phyloP scores from a whole-genome alignment of 768 basidiomycete genomes.

The Phanerodontia chrysosporium region DNA sequence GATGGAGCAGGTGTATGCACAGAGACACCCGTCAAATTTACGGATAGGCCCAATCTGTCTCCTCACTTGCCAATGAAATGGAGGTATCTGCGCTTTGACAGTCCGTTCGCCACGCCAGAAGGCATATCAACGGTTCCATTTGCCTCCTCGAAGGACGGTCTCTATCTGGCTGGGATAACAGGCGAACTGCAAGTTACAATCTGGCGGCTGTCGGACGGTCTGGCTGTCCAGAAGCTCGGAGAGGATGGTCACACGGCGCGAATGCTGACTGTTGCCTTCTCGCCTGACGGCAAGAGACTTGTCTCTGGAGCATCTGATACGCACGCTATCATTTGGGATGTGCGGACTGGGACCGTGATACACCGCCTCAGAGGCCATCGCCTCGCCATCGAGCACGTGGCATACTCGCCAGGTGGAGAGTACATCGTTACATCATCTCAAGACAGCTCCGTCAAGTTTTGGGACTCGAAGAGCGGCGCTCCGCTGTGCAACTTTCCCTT shows the following conservation, averaged over 20 bases:
- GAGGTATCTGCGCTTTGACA: too few relatives aligned
- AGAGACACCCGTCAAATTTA: too few relatives aligned
- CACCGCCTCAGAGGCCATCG: conserved; percentile 7
- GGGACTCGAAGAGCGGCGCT: conserved; percentile 16
- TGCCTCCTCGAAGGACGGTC: conserved; percentile 18
- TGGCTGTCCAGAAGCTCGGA: background rate
- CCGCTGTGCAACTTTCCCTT: background rate
- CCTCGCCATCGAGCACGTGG: conserved; percentile 13
- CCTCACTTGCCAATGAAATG: too few relatives aligned
- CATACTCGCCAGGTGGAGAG: conserved; percentile 21
- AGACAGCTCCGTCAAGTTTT: conserved; percentile 21
- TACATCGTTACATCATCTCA: conserved; percentile 18
- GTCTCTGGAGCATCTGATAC: conserved; percentile 19
- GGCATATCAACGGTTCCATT: too few relatives aligned
- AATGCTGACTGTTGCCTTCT: conserved; percentile 20
- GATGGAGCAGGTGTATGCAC: too few relatives aligned
- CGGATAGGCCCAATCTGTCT: too few relatives aligned
- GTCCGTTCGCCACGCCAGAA: too few relatives aligned
- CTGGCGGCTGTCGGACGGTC: conserved; percentile 22
- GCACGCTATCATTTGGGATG: conserved; percentile 19
- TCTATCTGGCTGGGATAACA: conserved; percentile 20
- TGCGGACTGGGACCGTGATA: conserved; percentile 7
- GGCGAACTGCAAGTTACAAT: conserved; percentile 20
- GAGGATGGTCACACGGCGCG: conserved; percentile 11
- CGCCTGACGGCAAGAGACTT: conserved; percentile 20